Percentiles rank a stretch among this genome's conserved stretches.
phyloP scores from a whole-genome alignment of 495 filamentous ascomycete species.

The Penicillium taxi region DNA sequence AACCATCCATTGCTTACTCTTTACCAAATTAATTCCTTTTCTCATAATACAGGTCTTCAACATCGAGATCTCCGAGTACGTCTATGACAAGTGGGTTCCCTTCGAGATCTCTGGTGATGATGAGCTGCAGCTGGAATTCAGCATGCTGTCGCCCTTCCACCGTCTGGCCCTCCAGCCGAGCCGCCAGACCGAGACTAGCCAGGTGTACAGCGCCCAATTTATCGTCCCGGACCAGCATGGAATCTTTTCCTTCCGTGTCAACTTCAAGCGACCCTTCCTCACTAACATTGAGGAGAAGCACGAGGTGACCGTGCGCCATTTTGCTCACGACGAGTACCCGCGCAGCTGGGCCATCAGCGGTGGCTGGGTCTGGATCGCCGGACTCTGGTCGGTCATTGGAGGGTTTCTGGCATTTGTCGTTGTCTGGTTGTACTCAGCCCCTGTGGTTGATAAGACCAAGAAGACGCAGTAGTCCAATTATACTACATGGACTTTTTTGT shows the following conservation, averaged over 20 bases:
- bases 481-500: slow-evolving; percentile 13
- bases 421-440: slow-evolving; percentile 83
- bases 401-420: slow-evolving; percentile 82
- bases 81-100: slow-evolving; percentile 58
- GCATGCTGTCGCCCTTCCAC: slow-evolving; percentile 97
- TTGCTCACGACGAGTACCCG: slow-evolving; percentile 94
- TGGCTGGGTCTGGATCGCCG: slow-evolving; percentile 93
- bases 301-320: slow-evolving; percentile 88
- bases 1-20: slow-evolving; percentile 1
- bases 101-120: slow-evolving; percentile 64
- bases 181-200: slow-evolving; percentile 53
- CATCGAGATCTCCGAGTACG: slow-evolving; percentile 83
- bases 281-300: slow-evolving; percentile 89
- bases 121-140: slow-evolving; percentile 85
- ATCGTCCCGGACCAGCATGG: slow-evolving; percentile 90
- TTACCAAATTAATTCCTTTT: slow-evolving; percentile 17
- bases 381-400: slow-evolving; percentile 70
- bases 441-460: slow-evolving; percentile 45
- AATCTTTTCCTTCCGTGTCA: slow-evolving; percentile 93
- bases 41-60: slow-evolving; percentile 57
- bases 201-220: slow-evolving; percentile 69
- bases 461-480: slow-evolving; percentile 56
- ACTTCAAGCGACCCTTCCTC: slow-evolving; percentile 91
- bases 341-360: slow-evolving; percentile 82
- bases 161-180: slow-evolving; percentile 65